Conservation (phyloP, 768 basidiomycete species). For the Suillus weaverae region DNA sequence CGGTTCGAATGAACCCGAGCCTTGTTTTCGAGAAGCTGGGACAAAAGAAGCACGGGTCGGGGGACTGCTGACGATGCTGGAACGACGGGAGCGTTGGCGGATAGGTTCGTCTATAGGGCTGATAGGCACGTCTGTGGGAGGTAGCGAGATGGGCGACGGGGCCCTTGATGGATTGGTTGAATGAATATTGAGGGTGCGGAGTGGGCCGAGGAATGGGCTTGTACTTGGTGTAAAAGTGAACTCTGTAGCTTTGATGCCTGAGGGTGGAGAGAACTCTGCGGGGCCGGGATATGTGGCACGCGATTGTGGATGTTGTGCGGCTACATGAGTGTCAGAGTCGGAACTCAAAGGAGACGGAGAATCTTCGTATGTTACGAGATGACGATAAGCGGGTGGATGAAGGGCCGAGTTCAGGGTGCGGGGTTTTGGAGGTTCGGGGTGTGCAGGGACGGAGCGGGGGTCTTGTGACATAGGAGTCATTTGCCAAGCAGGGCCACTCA, state of each 20-base stretch:
- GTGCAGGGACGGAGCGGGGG: constrained; percentile 21
- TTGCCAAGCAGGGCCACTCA: constrained; percentile 59
- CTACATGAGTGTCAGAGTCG: constrained; percentile 49
- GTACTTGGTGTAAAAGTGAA: constrained; percentile 65
- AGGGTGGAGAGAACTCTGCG: constrained; percentile 21
- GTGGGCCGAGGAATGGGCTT: constrained; percentile 77
- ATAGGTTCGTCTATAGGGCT: constrained; percentile 36
- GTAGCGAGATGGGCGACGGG: constrained; percentile 67
- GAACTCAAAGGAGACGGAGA: constrained; percentile 72
- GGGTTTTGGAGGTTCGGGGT: constrained; percentile 17
- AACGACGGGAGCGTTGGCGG: constrained; percentile 28
- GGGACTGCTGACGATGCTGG: constrained; percentile 40
- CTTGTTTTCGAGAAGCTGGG: constrained; percentile 29
- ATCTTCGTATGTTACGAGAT: constrained; percentile 49
- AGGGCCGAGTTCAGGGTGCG: constrained; percentile 30
- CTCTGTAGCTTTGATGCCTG: constrained; percentile 31
- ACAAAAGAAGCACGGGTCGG: constrained; percentile 31
- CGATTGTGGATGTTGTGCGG: constrained; percentile 30
- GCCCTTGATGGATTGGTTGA: constrained; percentile 68
- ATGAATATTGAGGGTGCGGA: constrained; percentile 75
- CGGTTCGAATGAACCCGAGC: constrained; percentile 27
- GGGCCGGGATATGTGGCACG: constrained; percentile 25
- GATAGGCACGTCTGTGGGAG: constrained; percentile 43
- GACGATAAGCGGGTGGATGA: constrained; percentile 34
- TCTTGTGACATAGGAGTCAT: constrained; percentile 45